Evolutionary conservation across 345 rosid genomes (phyloP).

Genomic region (Ailanthus altissimus): DNA sequence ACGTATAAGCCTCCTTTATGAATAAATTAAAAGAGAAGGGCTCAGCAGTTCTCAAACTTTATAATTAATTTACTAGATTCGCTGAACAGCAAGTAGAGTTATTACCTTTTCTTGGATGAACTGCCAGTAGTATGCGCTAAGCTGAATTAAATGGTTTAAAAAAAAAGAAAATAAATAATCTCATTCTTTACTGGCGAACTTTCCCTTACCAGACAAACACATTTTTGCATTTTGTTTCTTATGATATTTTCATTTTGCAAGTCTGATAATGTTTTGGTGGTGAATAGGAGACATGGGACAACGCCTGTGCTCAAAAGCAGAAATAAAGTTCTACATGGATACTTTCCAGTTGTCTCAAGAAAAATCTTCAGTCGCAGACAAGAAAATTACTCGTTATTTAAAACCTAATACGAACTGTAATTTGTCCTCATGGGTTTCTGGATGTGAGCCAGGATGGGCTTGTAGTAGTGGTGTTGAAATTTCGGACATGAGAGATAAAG

Average conservation of each 20-base stretch:
- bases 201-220: background rate
- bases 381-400: slow-evolving; percentile 52
- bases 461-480: slow-evolving; percentile 51
- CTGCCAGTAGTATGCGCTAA: background rate
- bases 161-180: no score
- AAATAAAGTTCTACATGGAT: slow-evolving; percentile 69
- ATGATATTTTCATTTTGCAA: background rate
- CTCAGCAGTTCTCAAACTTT: background rate
- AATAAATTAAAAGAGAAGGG: background rate
- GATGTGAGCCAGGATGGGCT: slow-evolving; percentile 99
- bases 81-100: background rate
- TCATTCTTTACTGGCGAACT: background rate
- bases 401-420: slow-evolving; percentile 92
- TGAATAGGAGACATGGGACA: slow-evolving; percentile 65
- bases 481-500: slow-evolving; percentile 55
- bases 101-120: background rate
- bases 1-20: no score
- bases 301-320: slow-evolving; percentile 89
- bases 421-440: slow-evolving; percentile 78
- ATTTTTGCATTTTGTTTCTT: background rate
- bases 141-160: background rate
- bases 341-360: slow-evolving; percentile 34
- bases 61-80: background rate
- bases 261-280: slow-evolving; percentile 24
- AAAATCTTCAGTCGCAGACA: slow-evolving; percentile 25